These are phyloP conservation scores for Psilocybe subaeruginosa DNA, from an alignment of 768 basidiomycete genomes.

Conservation along the genomic window DNA sequence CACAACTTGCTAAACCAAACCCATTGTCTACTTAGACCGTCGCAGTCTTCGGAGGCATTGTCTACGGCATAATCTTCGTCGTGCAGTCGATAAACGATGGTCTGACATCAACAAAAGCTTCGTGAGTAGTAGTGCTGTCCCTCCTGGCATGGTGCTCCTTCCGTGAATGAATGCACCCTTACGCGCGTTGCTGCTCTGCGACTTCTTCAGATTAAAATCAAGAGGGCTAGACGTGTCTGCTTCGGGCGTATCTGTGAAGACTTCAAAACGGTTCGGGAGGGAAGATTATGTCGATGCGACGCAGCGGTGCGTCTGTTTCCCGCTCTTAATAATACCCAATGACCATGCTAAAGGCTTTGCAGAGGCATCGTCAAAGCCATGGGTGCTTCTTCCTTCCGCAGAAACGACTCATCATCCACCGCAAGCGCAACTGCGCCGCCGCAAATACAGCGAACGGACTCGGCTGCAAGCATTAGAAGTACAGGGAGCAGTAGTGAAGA, in stretches of 20 bases:
- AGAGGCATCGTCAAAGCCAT: conserved; percentile 61
- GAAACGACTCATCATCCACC: conserved; percentile 20
- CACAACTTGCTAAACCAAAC: background rate
- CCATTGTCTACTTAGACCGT: conserved; percentile 41
- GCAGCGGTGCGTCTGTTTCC: conserved; percentile 53
- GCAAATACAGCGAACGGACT: conserved; percentile 24
- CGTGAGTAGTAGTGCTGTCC: conserved; percentile 38
- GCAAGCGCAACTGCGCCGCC: conserved; percentile 11
- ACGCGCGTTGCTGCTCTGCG: too few relatives aligned
- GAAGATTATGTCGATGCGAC: conserved; percentile 75
- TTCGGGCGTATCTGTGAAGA: conserved; percentile 70
- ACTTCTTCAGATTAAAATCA: conserved; percentile 48
- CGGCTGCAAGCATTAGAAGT: conserved; percentile 25
- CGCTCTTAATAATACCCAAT: background rate
- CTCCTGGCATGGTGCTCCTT: background rate
- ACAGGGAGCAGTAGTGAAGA: conserved; percentile 22
- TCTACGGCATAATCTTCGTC: conserved; percentile 44
- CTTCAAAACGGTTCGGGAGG: conserved; percentile 56
- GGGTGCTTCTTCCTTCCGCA: conserved; percentile 46
- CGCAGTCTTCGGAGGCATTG: conserved; percentile 45
- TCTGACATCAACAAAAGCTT: conserved; percentile 53
- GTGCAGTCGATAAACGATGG: conserved; percentile 42
- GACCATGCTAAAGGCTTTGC: background rate
- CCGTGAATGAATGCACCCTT: background rate
- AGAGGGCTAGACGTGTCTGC: conserved; percentile 60